phyloP scores from a whole-genome alignment of 2,329 filamentous ascomycete species.

The Fusarium mundagurra region DNA sequence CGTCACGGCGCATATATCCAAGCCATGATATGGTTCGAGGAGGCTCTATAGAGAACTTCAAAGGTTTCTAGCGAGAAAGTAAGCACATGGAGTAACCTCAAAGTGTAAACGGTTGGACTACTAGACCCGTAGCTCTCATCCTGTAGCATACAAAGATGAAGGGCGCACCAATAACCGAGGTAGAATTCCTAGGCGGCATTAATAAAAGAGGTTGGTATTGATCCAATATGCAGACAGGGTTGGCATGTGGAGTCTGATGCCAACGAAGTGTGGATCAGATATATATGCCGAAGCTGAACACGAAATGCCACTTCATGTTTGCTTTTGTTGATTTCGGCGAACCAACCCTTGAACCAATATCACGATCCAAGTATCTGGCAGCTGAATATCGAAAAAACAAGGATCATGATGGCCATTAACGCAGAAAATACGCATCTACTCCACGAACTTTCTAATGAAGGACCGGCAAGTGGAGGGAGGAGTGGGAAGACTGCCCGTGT shows the following conservation, averaged over 20 bases:
- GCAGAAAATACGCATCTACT: neutral
- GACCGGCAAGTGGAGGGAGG: neutral
- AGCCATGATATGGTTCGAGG: too few relatives aligned
- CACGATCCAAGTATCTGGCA: neutral
- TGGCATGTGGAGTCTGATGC: neutral
- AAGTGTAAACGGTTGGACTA: neutral
- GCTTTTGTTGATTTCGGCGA: conserved; percentile 3
- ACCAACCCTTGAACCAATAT: neutral
- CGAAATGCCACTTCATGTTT: neutral
- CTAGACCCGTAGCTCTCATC: neutral
- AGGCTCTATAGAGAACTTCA: neutral
- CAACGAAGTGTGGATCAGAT: conserved; percentile 14
- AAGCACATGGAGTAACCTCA: neutral
- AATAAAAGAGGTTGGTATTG: conserved; percentile 12
- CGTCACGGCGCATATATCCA: neutral
- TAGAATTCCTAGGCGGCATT: neutral
- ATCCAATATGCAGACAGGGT: conserved; percentile 20
- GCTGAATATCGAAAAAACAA: neutral
- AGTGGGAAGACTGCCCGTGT: neutral
- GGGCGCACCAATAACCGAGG: neutral
- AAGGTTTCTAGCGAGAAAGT: neutral
- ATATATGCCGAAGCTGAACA: conserved; percentile 9
- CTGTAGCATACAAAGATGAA: neutral
- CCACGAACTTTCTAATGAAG: conserved; percentile 12
- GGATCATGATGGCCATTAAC: neutral